These are phyloP conservation scores for Ascocoryne sarcoides DNA, from an alignment of 2,329 filamentous ascomycete species.

Conservation along the genomic window DNA sequence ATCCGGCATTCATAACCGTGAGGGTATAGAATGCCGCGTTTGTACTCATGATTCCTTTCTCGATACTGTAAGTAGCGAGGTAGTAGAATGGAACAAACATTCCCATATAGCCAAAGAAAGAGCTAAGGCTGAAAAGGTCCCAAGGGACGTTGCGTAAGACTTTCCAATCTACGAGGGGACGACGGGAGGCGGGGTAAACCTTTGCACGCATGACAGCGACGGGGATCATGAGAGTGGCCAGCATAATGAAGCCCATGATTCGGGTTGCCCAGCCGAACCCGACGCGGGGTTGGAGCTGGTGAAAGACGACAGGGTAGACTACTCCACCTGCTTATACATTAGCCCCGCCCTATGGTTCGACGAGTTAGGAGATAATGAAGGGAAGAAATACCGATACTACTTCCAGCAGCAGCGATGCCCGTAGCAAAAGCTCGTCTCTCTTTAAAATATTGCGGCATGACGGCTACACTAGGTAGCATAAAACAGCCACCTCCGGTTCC, in stretches of 20 bases:
- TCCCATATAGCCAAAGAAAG: constrained; percentile 30
- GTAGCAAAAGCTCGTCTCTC: constrained; percentile 28
- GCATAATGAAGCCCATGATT: constrained; percentile 36
- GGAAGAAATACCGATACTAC: constrained; percentile 29
- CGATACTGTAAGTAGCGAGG: constrained; percentile 18
- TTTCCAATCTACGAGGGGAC: constrained; percentile 13
- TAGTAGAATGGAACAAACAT: constrained; percentile 46
- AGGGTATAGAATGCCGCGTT: constrained; percentile 19
- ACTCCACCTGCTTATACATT: constrained; percentile 34
- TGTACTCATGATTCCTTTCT: constrained; percentile 30
- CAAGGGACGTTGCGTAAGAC: constrained; percentile 19
- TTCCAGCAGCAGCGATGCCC: constrained; percentile 29
- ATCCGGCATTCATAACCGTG: constrained; percentile 25
- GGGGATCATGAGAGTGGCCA: constrained; percentile 31
- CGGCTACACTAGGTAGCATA: constrained; percentile 55
- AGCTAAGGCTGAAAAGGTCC: constrained; percentile 10
- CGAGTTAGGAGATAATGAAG: no score
- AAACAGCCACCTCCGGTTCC: constrained; percentile 39
- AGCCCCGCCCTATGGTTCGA: no score
- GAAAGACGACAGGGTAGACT: constrained; percentile 36
- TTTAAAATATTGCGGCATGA: constrained; percentile 45
- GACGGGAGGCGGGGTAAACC: constrained; percentile 10
- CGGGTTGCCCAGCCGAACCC: constrained; percentile 38
- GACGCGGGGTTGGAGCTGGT: constrained; percentile 31
- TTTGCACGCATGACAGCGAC: constrained; percentile 15